phyloP scores from a whole-genome alignment of 257 asterid species.

The Echium plantagineum region DNA sequence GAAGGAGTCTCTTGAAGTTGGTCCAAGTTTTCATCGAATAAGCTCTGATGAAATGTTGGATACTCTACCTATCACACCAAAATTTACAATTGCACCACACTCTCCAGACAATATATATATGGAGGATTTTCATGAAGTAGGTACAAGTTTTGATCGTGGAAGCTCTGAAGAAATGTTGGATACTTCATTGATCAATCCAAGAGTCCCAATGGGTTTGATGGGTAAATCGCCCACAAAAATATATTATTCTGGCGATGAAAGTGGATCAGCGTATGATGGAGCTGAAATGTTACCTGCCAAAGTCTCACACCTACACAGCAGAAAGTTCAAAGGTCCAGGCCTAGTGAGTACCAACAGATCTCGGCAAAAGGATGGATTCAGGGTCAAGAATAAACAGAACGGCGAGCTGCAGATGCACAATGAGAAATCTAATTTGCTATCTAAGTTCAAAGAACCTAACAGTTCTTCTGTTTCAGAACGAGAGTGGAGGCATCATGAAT shows the following conservation, averaged over 20 bases:
- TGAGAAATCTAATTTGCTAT: constrained; percentile 18
- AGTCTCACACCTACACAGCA: constrained; percentile 14
- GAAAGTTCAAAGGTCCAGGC: constrained; percentile 23
- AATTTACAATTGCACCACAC: no score
- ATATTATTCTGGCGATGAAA: constrained; percentile 40
- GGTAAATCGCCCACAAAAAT: constrained; percentile 20
- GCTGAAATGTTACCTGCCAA: constrained; percentile 11
- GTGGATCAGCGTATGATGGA: constrained; percentile 45
- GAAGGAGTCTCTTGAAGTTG: neutral
- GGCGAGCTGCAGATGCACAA: constrained; percentile 23
- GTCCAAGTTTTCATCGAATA: neutral
- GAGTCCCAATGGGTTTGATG: neutral
- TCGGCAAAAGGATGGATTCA: constrained; percentile 17
- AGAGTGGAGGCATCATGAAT: constrained; percentile 24
- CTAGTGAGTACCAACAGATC: constrained; percentile 15
- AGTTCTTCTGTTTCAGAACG: constrained; percentile 13
- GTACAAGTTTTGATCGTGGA: neutral
- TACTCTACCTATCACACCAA: constrained; percentile 3
- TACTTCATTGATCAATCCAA: constrained; percentile 3
- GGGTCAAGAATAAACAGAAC: constrained; percentile 12
- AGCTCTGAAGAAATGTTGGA: neutral
- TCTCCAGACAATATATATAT: no score
- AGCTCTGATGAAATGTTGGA: neutral
- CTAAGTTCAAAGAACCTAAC: constrained; percentile 13
- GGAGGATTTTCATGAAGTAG: neutral